Evolutionary conservation across 192 early-diverging fungal species (phyloP).

Genomic region (Powellomyces hirtus): DNA sequence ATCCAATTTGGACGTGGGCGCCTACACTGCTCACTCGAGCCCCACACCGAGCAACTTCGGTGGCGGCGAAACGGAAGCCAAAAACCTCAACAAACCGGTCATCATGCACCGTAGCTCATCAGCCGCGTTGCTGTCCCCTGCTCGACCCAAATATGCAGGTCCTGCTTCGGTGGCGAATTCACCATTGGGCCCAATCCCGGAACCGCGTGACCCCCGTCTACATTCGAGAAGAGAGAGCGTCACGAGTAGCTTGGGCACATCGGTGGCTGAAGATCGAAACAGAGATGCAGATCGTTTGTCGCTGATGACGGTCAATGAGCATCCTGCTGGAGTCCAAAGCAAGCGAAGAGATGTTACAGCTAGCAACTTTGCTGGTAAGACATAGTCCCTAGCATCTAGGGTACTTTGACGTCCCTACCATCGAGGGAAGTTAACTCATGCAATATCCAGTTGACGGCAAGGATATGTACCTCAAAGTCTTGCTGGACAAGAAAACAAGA

Average conservation of each 20-base stretch:
- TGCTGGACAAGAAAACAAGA: slow-evolving; percentile 43
- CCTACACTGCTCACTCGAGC: background rate
- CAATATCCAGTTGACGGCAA: slow-evolving; percentile 24
- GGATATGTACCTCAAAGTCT: slow-evolving; percentile 25
- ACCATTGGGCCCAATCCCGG: background rate
- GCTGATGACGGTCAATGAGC: slow-evolving; percentile 12
- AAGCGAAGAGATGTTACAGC: background rate
- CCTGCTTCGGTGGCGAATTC: background rate
- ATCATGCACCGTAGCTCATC: slow-evolving; percentile 21
- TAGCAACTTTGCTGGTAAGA: background rate
- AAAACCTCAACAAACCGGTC: too few species aligned
- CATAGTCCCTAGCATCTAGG: too few species aligned
- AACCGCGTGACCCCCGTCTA: background rate
- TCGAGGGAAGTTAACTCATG: background rate
- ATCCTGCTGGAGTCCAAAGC: slow-evolving; percentile 2
- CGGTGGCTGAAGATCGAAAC: background rate
- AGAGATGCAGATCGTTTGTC: slow-evolving; percentile 5
- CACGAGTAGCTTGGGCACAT: slow-evolving; percentile 11
- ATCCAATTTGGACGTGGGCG: background rate
- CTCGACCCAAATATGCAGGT: background rate
- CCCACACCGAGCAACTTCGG: background rate
- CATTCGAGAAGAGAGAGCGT: slow-evolving; percentile 3
- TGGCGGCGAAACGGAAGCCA: too few species aligned
- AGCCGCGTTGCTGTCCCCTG: slow-evolving; percentile 3
- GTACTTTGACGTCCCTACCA: too few species aligned